Base-by-base conservation (phyloP, 1,284 basidiomycete species). In the Apiotrichum porosum region DNA sequence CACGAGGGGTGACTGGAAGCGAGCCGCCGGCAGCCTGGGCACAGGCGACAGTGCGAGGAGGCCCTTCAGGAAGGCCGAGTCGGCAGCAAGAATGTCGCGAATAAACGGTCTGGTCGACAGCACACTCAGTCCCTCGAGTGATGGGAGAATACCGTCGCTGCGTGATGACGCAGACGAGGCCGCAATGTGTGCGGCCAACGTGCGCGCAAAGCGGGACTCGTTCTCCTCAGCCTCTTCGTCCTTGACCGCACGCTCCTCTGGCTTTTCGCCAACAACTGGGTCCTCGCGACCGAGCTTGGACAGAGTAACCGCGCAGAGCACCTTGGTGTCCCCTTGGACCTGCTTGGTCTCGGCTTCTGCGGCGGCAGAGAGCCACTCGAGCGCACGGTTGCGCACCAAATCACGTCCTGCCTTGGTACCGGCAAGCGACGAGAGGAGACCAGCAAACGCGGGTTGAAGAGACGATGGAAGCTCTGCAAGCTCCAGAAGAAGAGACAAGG, bases 91-190 rank as follows among this genome's bases (percentile, higher is more conserved):
- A 26, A 68, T 64, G 54, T 84, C 83, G 68, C 88, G 88, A 55
- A 87, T 76, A 1, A 69, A 55, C 0, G 86, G 77, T 53, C 83
- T 80, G 28, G 80, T 75, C 51, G 83, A 86, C 48, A 91, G 80
- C 68, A 92, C 87, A 9, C 86, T 86, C 43, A 95, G 73, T 0
- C 84, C 88, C 73, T 95, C 91, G 17, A 92, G 75, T 8, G 82
- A 83, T 55, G 88, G 84, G 9, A 77, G 70, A 10, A 63, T n/a
- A 4, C 42, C 37, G 14, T 49, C 48, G 31, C 47, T 24, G 4
- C 36, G 32, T 6, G 47, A 42, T n/a, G 23, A 39, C 12, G 50
- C 24, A 21, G 50, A 41, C 18, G 33, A 35, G 23, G 31, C 32
- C 13, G 41, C 23, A 26, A 89, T 74, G 45, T 84, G 73, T 3